These are phyloP conservation scores for Phialocephala subalpina DNA, from an alignment of 2,329 filamentous ascomycete species.

Conservation along the genomic window DNA sequence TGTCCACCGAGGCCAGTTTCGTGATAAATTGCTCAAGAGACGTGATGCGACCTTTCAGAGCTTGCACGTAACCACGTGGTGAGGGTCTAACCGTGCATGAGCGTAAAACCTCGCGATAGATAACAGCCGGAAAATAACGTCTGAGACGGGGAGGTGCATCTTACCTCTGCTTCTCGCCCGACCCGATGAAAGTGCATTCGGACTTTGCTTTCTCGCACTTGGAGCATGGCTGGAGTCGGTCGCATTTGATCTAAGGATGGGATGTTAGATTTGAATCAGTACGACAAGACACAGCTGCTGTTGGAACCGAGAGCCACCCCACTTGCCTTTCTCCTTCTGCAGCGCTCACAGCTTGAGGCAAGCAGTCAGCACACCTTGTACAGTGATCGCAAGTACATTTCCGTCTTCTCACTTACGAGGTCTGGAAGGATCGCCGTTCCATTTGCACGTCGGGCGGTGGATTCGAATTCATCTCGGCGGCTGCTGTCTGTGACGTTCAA, in stretches of 20 bases:
- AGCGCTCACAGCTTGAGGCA: conserved; percentile 50
- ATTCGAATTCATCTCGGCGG: neutral
- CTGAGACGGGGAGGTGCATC: neutral
- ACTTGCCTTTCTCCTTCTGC: conserved; percentile 52
- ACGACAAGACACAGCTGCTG: conserved; percentile 10
- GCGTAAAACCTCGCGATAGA: neutral
- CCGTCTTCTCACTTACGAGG: conserved; percentile 2
- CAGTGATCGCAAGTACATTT: neutral
- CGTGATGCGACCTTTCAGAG: conserved; percentile 55
- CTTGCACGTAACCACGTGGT: conserved; percentile 55
- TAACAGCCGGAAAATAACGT: neutral
- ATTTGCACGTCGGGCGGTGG: conserved; percentile 9
- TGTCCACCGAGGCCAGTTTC: conserved; percentile 51
- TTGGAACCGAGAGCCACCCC: conserved; percentile 9
- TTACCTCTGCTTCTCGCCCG: conserved; percentile 53
- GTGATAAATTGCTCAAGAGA: conserved; percentile 55
- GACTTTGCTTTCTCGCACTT: conserved; percentile 54
- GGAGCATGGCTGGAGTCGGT: conserved; percentile 58
- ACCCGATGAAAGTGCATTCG: conserved; percentile 50
- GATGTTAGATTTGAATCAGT: conserved; percentile 1
- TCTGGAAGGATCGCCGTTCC: conserved; percentile 10
- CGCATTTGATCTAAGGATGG: conserved; percentile 55
- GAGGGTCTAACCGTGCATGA: conserved; percentile 47
- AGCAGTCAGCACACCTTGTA: conserved; percentile 9
- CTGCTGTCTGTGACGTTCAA: neutral